phyloP scores from a whole-genome alignment of 2,329 filamentous ascomycete genomes.

The Chaetomium olivaceum region DNA sequence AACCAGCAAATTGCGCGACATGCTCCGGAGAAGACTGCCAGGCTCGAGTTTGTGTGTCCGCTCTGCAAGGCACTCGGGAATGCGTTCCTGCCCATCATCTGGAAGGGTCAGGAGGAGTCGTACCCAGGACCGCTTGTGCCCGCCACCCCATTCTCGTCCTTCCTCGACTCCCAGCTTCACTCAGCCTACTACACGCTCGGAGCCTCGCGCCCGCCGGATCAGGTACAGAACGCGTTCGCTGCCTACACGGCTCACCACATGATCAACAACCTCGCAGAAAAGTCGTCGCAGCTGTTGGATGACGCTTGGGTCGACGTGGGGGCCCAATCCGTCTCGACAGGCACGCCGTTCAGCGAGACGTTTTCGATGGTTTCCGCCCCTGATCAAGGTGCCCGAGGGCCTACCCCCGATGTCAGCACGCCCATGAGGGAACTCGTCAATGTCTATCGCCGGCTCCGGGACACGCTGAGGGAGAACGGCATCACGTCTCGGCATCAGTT shows the following conservation, averaged over 20 bases:
- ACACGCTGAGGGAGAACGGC: conserved; percentile 59
- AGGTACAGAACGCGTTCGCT: conserved; percentile 41
- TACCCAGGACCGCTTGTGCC: conserved; percentile 72
- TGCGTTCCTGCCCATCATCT: conserved; percentile 89
- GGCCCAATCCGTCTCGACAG: conserved; percentile 38
- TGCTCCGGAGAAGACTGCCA: conserved; percentile 77
- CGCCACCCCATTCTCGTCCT: conserved; percentile 62
- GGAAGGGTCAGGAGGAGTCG: conserved; percentile 86
- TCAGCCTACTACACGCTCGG: conserved; percentile 46
- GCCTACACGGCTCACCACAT: conserved; percentile 43
- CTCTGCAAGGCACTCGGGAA: conserved; percentile 97
- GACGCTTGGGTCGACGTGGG: conserved; percentile 47
- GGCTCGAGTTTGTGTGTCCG: conserved; percentile 92
- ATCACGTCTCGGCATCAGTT: conserved; percentile 46
- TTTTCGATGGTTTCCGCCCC: conserved; percentile 44
- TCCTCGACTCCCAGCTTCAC: conserved; percentile 62
- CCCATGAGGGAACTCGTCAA: conserved; percentile 57
- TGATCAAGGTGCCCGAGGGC: conserved; percentile 22
- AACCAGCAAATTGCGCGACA: conserved; percentile 90
- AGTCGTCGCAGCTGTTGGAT: conserved; percentile 40
- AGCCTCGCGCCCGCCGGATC: conserved; percentile 38
- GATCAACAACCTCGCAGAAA: conserved; percentile 45
- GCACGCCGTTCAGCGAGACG: conserved; percentile 46
- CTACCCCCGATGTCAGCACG: conserved; percentile 37
- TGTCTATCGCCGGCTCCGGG: conserved; percentile 61